phyloP scores from a whole-genome alignment of 495 filamentous ascomycete genomes.

The Penicillium ucsense region DNA sequence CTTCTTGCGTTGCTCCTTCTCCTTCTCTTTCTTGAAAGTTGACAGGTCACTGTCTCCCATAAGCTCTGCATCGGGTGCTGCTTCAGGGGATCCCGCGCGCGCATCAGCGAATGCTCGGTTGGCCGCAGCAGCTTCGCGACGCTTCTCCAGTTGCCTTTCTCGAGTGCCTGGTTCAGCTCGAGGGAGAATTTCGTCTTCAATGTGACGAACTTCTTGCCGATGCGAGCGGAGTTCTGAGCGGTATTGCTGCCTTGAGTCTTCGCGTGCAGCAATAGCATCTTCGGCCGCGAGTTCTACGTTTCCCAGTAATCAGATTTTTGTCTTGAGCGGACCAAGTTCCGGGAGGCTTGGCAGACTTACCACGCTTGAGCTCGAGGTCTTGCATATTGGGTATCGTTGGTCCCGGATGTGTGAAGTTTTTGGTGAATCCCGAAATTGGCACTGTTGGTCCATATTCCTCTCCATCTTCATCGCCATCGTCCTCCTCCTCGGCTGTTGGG shows the following conservation, averaged over 20 bases:
- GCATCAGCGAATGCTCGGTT: conserved; percentile 39
- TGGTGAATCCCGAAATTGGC: conserved; percentile 28
- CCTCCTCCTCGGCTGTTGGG: conserved; percentile 25
- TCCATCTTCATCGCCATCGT: conserved; percentile 38
- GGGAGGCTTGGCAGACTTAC: conserved; percentile 21
- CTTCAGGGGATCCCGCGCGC: conserved; percentile 34
- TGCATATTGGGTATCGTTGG: conserved; percentile 66
- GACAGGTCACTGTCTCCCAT: conserved; percentile 36
- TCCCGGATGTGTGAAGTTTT: conserved; percentile 36
- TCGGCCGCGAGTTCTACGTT: conserved; percentile 43
- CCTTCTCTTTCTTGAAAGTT: conserved; percentile 30
- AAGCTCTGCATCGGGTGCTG: conserved; percentile 31
- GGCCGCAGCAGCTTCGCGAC: conserved; percentile 42
- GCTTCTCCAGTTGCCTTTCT: conserved; percentile 83
- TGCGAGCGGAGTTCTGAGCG: conserved; percentile 44
- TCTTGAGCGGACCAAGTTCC: background rate
- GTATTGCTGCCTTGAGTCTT: conserved; percentile 49
- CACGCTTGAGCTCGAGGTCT: conserved; percentile 63
- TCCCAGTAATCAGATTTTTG: background rate
- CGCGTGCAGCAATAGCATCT: conserved; percentile 40
- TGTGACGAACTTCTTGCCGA: conserved; percentile 19
- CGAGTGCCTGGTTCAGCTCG: conserved; percentile 77
- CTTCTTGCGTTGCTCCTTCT: conserved; percentile 33
- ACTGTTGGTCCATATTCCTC: conserved; percentile 67
- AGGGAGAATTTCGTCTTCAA: conserved; percentile 67